These are phyloP conservation scores for Dichomitus squalens DNA, from an alignment of 1,284 basidiomycete species.

Conservation along the genomic window DNA sequence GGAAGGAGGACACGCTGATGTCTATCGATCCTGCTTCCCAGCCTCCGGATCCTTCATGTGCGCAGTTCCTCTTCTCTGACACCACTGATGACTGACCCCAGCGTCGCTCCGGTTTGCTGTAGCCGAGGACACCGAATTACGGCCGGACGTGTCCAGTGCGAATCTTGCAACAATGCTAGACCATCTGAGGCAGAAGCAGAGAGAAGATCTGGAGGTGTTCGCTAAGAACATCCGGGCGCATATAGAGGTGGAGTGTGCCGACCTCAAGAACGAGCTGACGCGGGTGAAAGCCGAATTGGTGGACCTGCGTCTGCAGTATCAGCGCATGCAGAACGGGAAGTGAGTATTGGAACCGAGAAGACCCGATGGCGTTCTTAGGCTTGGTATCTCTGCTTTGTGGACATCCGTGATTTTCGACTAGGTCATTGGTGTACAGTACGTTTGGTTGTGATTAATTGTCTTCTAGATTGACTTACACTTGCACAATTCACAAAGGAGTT, in stretches of 20 bases:
- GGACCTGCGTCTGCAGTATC: not conserved
- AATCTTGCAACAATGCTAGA: not conserved
- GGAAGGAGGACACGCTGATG: conserved; percentile 5
- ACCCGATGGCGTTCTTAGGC: too few species aligned
- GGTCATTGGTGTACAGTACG: too few species aligned
- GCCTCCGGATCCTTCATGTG: not conserved
- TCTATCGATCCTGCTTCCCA: not conserved
- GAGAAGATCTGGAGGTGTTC: not conserved
- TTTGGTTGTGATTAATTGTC: too few species aligned
- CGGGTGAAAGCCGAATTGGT: not conserved
- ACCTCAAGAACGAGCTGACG: not conserved
- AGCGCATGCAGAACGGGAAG: not conserved
- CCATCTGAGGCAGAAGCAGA: not conserved
- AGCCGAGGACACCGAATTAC: not conserved
- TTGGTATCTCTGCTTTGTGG: too few species aligned
- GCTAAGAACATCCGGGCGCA: not conserved
- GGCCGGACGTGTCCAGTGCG: not conserved
- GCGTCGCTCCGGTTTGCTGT: not conserved
- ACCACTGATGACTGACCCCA: not conserved
- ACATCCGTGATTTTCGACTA: too few species aligned
- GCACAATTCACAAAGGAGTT: too few species aligned
- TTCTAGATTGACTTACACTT: too few species aligned
- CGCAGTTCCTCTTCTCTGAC: not conserved
- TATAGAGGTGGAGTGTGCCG: not conserved
- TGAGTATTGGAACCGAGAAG: not conserved